A percentile compares a stretch with the other conserved stretches of the same genome.
These are phyloP conservation scores for Acmispon strigosus DNA, from an alignment of 306 rosid genomes.

Conservation along the genomic window DNA sequence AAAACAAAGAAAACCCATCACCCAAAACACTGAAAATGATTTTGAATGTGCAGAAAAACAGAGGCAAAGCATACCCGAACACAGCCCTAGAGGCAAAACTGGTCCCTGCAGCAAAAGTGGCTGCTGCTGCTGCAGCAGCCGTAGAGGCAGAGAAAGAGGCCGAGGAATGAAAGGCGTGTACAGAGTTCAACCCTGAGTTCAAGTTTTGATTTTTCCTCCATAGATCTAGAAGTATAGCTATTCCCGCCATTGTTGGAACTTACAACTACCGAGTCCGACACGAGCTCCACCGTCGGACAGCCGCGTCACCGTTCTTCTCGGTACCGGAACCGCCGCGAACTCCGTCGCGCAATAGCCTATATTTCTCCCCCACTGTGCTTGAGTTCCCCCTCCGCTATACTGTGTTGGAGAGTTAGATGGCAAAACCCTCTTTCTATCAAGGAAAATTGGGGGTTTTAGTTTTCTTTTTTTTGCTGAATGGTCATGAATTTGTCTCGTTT, in stretches of 20 bases:
- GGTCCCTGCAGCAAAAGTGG: conserved; percentile 52
- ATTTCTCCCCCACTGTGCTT: too few species aligned
- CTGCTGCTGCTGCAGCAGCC: conserved; percentile 45
- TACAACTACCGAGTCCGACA: background rate
- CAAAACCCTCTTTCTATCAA: too few species aligned
- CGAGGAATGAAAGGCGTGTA: conserved; percentile 40
- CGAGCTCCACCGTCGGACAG: too few species aligned
- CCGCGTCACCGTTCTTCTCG: too few species aligned
- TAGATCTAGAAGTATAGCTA: conserved; percentile 67
- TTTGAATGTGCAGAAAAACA: background rate
- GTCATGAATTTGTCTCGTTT: too few species aligned
- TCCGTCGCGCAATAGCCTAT: too few species aligned
- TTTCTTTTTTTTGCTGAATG: too few species aligned
- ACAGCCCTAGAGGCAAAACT: conserved; percentile 58
- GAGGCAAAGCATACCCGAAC: conserved; percentile 43
- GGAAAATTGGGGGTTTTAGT: too few species aligned
- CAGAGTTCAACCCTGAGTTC: conserved; percentile 24
- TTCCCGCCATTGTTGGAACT: conserved; percentile 58
- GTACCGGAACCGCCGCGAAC: too few species aligned
- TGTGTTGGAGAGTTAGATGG: too few species aligned
- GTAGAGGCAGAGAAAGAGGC: conserved; percentile 57
- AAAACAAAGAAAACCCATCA: background rate
- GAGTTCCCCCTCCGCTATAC: too few species aligned
- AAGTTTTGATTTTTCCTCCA: conserved; percentile 49
- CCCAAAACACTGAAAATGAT: background rate